phyloP scores from a whole-genome alignment of 2,329 filamentous ascomycete species.

The Ophiostoma tasmaniense region DNA sequence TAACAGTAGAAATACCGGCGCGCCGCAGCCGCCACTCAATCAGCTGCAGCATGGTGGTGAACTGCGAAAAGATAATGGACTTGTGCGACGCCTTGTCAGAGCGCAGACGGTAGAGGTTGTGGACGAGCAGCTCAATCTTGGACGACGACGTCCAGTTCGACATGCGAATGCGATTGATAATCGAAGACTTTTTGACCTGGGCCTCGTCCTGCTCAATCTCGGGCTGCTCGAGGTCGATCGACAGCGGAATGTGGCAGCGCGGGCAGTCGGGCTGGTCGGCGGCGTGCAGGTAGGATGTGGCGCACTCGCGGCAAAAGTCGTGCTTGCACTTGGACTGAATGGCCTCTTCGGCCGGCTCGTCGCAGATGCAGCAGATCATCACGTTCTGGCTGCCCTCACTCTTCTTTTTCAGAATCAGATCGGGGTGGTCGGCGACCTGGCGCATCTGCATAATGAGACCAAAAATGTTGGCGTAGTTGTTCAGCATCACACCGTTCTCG shows the following conservation, averaged over 20 bases:
- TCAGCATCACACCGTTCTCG: slow-evolving; percentile 82
- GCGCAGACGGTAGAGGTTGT: slow-evolving; percentile 84
- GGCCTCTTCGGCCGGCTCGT: slow-evolving; percentile 90
- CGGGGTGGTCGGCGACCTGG: slow-evolving; percentile 92
- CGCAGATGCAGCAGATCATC: slow-evolving; percentile 87
- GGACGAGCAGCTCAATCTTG: slow-evolving; percentile 94
- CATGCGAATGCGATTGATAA: slow-evolving; percentile 98
- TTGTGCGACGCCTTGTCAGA: slow-evolving; percentile 92
- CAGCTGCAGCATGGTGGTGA: slow-evolving; percentile 93
- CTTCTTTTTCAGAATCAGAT: slow-evolving; percentile 85
- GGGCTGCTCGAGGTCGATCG: slow-evolving; percentile 89
- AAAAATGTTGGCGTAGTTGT: slow-evolving; percentile 99
- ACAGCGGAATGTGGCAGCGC: slow-evolving; percentile 79
- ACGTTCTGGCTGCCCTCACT: slow-evolving; percentile 80
- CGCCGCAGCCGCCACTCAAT: slow-evolving; percentile 94
- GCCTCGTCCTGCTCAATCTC: slow-evolving; percentile 89
- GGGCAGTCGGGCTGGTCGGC: slow-evolving; percentile 76
- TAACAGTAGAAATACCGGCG: slow-evolving; percentile 95
- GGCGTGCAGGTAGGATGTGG: slow-evolving; percentile 70
- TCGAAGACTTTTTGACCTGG: slow-evolving; percentile 85
- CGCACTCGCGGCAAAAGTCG: slow-evolving; percentile 79
- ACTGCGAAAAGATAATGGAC: slow-evolving; percentile 95
- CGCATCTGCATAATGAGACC: slow-evolving; percentile 99
- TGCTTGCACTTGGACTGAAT: slow-evolving; percentile 88
- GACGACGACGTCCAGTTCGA: slow-evolving; percentile 97